Evolutionary conservation across 1,139 yeast species (phyloP).

Genomic region (Diutina scorzettiae): DNA sequence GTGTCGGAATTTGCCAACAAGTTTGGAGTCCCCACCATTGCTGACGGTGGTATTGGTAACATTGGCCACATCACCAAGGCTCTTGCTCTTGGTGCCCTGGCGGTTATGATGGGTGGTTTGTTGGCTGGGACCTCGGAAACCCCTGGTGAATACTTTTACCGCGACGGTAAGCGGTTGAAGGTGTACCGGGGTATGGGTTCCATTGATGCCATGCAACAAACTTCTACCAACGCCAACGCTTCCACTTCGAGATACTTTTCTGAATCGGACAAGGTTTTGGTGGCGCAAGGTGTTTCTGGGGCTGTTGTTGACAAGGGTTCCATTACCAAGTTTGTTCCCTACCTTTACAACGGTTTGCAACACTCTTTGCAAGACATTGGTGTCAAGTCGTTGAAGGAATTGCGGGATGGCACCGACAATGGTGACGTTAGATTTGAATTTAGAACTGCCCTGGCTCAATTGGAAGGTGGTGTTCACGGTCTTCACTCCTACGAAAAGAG

Average conservation of each 20-base stretch:
- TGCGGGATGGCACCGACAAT: constrained; percentile 50
- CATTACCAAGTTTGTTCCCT: constrained; percentile 84
- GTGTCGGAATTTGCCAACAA: constrained; percentile 80
- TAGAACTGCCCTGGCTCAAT: constrained; percentile 97
- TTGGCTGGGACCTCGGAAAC: constrained; percentile 98
- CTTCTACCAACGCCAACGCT: constrained; percentile 80
- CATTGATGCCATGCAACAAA: constrained; percentile 96
- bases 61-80: constrained; percentile 98
- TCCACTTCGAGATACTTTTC: constrained; percentile 97
- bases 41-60: constrained; percentile 99
- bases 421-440: constrained; percentile 88
- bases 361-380: constrained; percentile 99
- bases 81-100: constrained; percentile 89
- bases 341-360: constrained; percentile 89
- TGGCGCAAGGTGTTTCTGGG: constrained; percentile 99
- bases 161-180: constrained; percentile 97
- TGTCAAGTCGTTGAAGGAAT: constrained; percentile 48
- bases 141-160: constrained; percentile 96
- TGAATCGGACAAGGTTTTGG: constrained; percentile 87
- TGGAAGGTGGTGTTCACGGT: constrained; percentile 97
- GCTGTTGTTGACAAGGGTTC: constrained; percentile 96
- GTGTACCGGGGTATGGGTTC: constrained; percentile 99
- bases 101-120: constrained; percentile 99
- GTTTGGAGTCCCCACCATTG: constrained; percentile 94
- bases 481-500: constrained; percentile 96